Evolutionary conservation across 2,329 filamentous ascomycete species (phyloP), one percentile per base, ranked within the genome.

Genomic region (Penicillium concentricum): DNA sequence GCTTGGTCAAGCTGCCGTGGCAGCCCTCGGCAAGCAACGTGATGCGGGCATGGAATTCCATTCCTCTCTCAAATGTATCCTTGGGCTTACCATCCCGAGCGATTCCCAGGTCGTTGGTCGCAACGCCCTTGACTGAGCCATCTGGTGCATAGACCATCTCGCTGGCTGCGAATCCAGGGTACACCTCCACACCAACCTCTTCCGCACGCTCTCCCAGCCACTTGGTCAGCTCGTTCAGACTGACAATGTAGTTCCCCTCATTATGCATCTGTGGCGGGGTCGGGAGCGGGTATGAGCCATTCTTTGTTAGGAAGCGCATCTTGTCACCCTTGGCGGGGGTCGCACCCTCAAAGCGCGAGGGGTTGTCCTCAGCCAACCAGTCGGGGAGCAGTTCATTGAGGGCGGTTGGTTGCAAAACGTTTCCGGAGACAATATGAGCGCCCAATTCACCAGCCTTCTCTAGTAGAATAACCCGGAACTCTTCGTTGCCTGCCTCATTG

Each of bases 171-270:
- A 99, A 99, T 2, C 94, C 94, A 4, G 94, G 90, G 68, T 97
- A 99, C 13, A 99, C 85, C 76, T 99, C 94, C 28, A 99, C 94
- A 32, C 94, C 94, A 30, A 95, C 72, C 77, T 97, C 94, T 76
- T 99, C 94, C n/a, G 94, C 94, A 46, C 93, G 86, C 73, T 97
- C 94, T 47, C 91, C 92, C 2, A 99, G 82, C 94, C 94, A 99
- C 76, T 93, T 95, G 56, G 90, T 89, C 70, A 99, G 88, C 75
- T 97, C 91, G 75, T 95, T 97, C 69, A 99, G 78, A 70, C 91
- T 96, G 69, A 99, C 87, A 65, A 99, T 99, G 75, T 95, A 97
- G 78, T 99, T 99, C 65, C 94, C 94, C 69, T 96, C 85, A 74
- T 99, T 99, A 80, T 92, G 86, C 94, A 99, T 99, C 79, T 97